phyloP scores from a whole-genome alignment of 2,329 filamentous ascomycete species.

The Talaromyces amestolkiae region DNA sequence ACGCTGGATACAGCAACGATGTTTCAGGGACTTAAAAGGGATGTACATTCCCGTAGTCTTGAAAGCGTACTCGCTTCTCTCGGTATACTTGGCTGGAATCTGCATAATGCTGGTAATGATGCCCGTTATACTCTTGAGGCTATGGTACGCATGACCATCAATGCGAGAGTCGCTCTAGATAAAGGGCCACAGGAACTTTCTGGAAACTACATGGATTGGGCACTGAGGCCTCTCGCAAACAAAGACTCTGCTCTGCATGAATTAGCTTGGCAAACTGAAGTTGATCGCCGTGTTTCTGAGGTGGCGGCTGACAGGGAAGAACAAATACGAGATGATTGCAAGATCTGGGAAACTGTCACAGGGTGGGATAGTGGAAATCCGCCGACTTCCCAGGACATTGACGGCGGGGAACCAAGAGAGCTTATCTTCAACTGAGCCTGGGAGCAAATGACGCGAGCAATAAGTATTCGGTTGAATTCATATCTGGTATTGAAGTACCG shows the following conservation, averaged over 20 bases:
- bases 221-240: background rate
- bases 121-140: constrained; percentile 75
- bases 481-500: background rate
- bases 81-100: constrained; percentile 59
- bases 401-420: constrained; percentile 23
- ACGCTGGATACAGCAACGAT: constrained; percentile 71
- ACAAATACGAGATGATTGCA: constrained; percentile 26
- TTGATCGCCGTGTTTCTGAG: constrained; percentile 23
- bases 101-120: constrained; percentile 90
- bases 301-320: constrained; percentile 19
- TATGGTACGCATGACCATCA: constrained; percentile 62
- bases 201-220: constrained; percentile 11
- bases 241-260: constrained; percentile 13
- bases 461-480: background rate
- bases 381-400: constrained; percentile 22
- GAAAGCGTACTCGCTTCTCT: constrained; percentile 62
- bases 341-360: constrained; percentile 25
- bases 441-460: background rate
- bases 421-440: constrained; percentile 8
- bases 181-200: background rate
- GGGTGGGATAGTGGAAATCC: constrained; percentile 21
- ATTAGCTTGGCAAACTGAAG: constrained; percentile 23
- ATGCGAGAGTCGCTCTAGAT: constrained; percentile 28
- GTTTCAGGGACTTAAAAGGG: constrained; percentile 61
- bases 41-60: constrained; percentile 57